Evolutionary conservation across 2,329 filamentous ascomycete species (phyloP).

Genomic region (Xylaria sp.): DNA sequence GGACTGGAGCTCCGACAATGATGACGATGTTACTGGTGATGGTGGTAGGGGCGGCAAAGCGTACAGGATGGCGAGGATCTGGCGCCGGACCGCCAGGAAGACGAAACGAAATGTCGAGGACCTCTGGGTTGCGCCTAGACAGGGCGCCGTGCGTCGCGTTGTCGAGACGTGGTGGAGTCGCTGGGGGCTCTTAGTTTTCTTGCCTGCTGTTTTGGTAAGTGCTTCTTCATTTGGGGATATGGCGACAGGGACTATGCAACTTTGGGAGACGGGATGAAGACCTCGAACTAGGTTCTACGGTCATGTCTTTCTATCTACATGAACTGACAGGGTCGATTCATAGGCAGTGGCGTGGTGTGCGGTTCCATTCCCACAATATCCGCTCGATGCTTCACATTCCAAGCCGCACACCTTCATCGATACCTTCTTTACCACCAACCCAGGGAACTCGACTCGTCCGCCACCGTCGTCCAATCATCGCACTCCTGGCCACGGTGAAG

Average conservation of each 20-base stretch:
- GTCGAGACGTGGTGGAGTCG: constrained; percentile 69
- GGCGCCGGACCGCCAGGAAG: constrained; percentile 45
- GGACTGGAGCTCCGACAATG: constrained; percentile 39
- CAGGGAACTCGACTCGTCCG: constrained; percentile 7
- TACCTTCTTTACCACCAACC: constrained; percentile 1
- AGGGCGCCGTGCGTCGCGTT: constrained; percentile 61
- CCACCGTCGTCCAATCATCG: constrained; percentile 45
- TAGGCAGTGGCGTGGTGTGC: constrained; percentile 70
- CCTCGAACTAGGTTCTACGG: neutral
- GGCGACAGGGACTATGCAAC: neutral
- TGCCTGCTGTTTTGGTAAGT: constrained; percentile 66
- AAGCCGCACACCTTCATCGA: constrained; percentile 25
- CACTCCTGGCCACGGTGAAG: constrained; percentile 66
- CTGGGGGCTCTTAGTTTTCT: constrained; percentile 64
- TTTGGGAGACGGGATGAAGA: neutral
- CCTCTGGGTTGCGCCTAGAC: constrained; percentile 66
- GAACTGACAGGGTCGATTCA: constrained; percentile 11
- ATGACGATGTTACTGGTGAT: constrained; percentile 26
- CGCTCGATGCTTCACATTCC: constrained; percentile 52
- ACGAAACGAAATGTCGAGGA: constrained; percentile 50
- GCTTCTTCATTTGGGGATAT: neutral
- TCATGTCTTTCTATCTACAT: neutral
- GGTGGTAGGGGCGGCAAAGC: constrained; percentile 44
- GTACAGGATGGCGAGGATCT: constrained; percentile 31
- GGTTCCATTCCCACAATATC: constrained; percentile 68